Evolutionary conservation across 148 eudicot species (phyloP).

Genomic region (Camellia japonica): DNA sequence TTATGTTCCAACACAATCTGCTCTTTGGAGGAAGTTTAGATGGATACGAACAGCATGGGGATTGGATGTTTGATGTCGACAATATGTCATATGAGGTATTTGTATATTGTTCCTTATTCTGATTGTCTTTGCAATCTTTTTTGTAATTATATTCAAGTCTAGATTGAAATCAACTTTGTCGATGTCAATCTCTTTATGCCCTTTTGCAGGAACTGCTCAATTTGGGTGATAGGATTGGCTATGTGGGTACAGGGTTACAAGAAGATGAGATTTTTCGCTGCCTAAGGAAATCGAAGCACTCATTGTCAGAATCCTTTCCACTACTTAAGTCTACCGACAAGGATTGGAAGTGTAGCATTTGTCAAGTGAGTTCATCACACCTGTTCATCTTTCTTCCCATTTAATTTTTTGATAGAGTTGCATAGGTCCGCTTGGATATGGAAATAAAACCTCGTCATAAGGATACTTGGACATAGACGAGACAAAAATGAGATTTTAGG

Average conservation of each 20-base stretch:
- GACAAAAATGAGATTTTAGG: too few species aligned
- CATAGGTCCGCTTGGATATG: too few species aligned
- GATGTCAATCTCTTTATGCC: background rate
- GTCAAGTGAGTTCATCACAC: constrained; percentile 12
- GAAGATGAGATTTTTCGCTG: constrained; percentile 12
- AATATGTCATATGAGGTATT: constrained; percentile 3
- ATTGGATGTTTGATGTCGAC: background rate
- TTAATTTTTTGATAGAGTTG: background rate
- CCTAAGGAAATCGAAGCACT: constrained; percentile 5
- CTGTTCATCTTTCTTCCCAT: background rate
- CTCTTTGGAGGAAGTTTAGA: background rate
- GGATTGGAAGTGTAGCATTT: constrained; percentile 16
- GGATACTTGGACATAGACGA: too few species aligned
- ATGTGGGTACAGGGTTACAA: constrained; percentile 10
- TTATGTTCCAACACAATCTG: background rate
- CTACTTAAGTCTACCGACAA: background rate
- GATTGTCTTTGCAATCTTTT: background rate
- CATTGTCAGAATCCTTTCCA: background rate
- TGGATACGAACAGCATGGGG: background rate
- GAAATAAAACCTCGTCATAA: too few species aligned
- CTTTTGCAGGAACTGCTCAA: constrained; percentile 14
- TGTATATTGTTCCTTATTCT: background rate
- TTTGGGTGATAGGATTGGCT: constrained; percentile 14
- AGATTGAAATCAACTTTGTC: background rate
- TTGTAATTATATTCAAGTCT: background rate